Evolutionary conservation across 192 early-diverging fungal genomes (phyloP).

Genomic region (Helicostylum pulchrum): DNA sequence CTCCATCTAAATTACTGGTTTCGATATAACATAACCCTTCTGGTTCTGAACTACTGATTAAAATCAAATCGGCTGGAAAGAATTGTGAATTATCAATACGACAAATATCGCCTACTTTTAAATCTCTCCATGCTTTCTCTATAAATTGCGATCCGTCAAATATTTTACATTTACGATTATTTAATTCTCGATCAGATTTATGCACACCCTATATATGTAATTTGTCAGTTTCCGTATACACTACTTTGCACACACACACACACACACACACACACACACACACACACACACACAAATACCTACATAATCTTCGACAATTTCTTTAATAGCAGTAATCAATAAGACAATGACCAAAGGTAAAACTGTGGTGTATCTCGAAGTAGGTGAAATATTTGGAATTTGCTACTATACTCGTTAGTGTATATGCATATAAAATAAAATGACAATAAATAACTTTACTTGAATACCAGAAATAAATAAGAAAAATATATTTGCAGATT

Average conservation of each 20-base stretch:
- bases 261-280: too few species aligned
- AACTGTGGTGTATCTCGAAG: constrained; percentile 82
- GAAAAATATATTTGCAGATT: constrained; percentile 99
- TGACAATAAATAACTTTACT: constrained; percentile 39
- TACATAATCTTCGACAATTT: constrained; percentile 81
- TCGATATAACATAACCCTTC: constrained; percentile 95
- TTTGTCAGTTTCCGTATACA: too few species aligned
- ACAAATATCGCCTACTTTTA: constrained; percentile 90
- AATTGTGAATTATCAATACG: constrained; percentile 81
- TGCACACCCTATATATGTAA: constrained; percentile 57
- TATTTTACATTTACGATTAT: constrained; percentile 60
- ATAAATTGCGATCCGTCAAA: constrained; percentile 67
- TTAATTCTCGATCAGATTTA: constrained; percentile 76
- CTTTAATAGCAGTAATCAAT: constrained; percentile 83
- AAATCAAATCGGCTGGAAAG: constrained; percentile 88
- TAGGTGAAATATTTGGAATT: constrained; percentile 92
- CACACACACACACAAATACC: neutral
- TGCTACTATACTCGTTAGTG: constrained; percentile 52
- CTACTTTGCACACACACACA: too few species aligned
- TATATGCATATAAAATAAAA: neutral
- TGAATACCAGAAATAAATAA: constrained; percentile 94
- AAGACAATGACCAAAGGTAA: constrained; percentile 76
- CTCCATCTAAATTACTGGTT: constrained; percentile 92
- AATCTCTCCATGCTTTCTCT: constrained; percentile 71
- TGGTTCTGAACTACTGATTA: constrained; percentile 85